Evolutionary conservation across 1,284 basidiomycete species (phyloP), one percentile per base, ranked within the genome.

Genomic region (Coniferiporia sulphurascens): DNA sequence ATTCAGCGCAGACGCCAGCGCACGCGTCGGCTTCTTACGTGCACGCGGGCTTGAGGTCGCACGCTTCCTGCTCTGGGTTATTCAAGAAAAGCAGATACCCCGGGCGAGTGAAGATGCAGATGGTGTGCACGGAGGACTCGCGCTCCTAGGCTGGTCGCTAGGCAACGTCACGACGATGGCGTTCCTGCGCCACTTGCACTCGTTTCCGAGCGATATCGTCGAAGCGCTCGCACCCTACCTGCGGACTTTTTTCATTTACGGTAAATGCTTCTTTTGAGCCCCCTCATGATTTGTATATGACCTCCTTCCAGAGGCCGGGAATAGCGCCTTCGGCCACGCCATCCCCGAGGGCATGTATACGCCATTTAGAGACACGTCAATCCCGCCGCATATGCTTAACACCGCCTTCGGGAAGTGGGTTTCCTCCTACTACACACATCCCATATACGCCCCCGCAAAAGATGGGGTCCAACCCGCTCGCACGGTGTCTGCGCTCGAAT

Each of bases 11-110:
- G 50, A 59, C 15, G 34, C 38, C 15, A 60, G 56, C 5, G 51
- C 17, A 7, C 64, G 64, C 46, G 34, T 36, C 15, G 43, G 8
- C 10, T 60, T 60, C 41, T 19, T 67, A 9, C 34, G 57, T 21
- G 56, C 32, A 7, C 60, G 64, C n/a, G 65, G 62, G 1, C 51
- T 58, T 5, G 64, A 66, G 46, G 41, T 66, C 27, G 60, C 59
- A 12, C 44, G 36, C 15, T 65, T 65, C 55, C 34, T 66, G 10
- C 43, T 49, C n/a, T 64, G 55, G 52, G 34, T 62, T 1, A 55
- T 63, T 21, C 38, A 21, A 17, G 51, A 56, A 36, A 49, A 60
- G 48, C 36, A 52, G 12, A 56, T 61, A 12, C 62, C 62, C 15
- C 49, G 13, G 34, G 56, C 52, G 17, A 51, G 46, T 27, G 27